These are phyloP conservation scores for Nannizziopsis barbatae DNA, from an alignment of 2,329 filamentous ascomycete genomes.

Conservation along the genomic window DNA sequence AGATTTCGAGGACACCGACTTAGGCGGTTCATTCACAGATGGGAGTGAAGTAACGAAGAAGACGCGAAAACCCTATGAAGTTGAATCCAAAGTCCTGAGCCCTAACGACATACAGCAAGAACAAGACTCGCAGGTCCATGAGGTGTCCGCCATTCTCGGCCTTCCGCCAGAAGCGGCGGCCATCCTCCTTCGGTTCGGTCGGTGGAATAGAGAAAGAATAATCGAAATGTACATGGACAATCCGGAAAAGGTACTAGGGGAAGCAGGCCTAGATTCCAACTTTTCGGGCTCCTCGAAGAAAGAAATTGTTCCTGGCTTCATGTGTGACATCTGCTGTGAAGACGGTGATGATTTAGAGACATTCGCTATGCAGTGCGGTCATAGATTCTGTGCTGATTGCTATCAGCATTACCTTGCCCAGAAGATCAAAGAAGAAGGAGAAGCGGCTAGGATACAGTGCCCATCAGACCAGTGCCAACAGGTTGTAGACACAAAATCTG, in stretches of 20 bases:
- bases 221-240: conserved; percentile 96
- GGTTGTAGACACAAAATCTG: conserved; percentile 80
- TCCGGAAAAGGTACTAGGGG: conserved; percentile 66
- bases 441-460: conserved; percentile 89
- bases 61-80: conserved; percentile 64
- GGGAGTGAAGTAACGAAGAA: conserved; percentile 62
- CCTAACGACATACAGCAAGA: conserved; percentile 72
- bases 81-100: conserved; percentile 70
- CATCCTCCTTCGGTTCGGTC: conserved; percentile 75
- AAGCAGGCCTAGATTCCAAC: conserved; percentile 64
- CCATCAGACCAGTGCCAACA: conserved; percentile 76
- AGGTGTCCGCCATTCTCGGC: conserved; percentile 84
- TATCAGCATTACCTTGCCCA: conserved; percentile 83
- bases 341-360: conserved; percentile 65
- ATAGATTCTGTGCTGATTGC: conserved; percentile 86
- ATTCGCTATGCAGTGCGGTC: conserved; percentile 90
- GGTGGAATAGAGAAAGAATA: conserved; percentile 93
- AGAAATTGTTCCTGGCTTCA: conserved; percentile 62
- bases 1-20: conserved; percentile 46
- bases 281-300: conserved; percentile 54
- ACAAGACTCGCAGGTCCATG: conserved; percentile 74
- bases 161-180: conserved; percentile 81
- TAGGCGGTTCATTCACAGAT: conserved; percentile 52
- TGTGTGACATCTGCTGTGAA: conserved; percentile 93
- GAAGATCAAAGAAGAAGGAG: conserved; percentile 91